Percentiles rank a stretch among this genome's conserved stretches.
Evolutionary conservation across 2,329 filamentous ascomycete species (phyloP).

Genomic region (Xylariaceae sp.): DNA sequence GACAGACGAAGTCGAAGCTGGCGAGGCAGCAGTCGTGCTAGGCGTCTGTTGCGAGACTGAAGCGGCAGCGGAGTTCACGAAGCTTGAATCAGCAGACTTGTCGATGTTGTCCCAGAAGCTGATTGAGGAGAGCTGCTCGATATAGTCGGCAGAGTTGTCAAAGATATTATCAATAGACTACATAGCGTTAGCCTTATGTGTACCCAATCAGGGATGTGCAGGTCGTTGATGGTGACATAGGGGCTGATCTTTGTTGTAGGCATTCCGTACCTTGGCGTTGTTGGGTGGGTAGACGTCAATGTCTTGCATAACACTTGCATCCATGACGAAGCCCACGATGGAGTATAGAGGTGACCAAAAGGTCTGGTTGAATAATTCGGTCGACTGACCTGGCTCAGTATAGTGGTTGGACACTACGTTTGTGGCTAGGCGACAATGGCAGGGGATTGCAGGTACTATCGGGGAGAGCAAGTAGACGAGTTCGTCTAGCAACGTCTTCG

Average conservation of each 20-base stretch:
- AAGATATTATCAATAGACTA: slow-evolving; percentile 27
- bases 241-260: slow-evolving; percentile 7
- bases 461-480: not conserved
- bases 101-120: slow-evolving; percentile 31
- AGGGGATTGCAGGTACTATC: not conserved
- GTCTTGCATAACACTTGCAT: slow-evolving; percentile 31
- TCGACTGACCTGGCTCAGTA: slow-evolving; percentile 5
- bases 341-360: slow-evolving; percentile 17
- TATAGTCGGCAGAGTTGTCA: slow-evolving; percentile 28
- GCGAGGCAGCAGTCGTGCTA: slow-evolving; percentile 23
- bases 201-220: slow-evolving; percentile 2
- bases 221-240: not conserved
- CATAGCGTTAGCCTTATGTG: slow-evolving; percentile 2
- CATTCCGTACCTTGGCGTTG: slow-evolving; percentile 24
- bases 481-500: not conserved
- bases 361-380: slow-evolving; percentile 14
- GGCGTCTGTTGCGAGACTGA: slow-evolving; percentile 23
- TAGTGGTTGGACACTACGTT: slow-evolving; percentile 2
- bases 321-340: slow-evolving; percentile 28
- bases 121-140: slow-evolving; percentile 26
- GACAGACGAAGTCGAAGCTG: slow-evolving; percentile 21
- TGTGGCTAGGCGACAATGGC: not conserved
- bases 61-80: slow-evolving; percentile 24
- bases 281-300: slow-evolving; percentile 29
- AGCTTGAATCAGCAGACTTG: slow-evolving; percentile 24